phyloP scores from a whole-genome alignment of 2,329 filamentous ascomycete genomes.

The Fusarium humuli region DNA sequence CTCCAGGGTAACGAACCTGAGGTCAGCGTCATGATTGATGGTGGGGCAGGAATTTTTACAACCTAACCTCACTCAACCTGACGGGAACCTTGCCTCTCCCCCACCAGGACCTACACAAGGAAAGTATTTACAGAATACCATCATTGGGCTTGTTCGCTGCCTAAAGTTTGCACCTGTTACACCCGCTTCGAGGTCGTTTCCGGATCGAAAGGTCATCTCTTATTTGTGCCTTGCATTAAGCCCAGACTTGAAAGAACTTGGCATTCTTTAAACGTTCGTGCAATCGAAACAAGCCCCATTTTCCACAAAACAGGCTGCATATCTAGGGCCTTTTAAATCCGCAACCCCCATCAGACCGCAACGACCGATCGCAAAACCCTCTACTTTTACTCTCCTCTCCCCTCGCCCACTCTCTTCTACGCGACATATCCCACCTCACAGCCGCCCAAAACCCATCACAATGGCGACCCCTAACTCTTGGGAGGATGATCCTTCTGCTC shows the following conservation, averaged over 20 bases:
- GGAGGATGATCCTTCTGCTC: slow-evolving; percentile 86
- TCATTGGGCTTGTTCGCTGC: slow-evolving; percentile 45
- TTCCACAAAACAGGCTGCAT: slow-evolving; percentile 35
- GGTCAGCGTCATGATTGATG: slow-evolving; percentile 49
- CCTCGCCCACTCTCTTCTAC: slow-evolving; percentile 13
- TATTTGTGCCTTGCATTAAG: neutral
- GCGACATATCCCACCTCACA: slow-evolving; percentile 13
- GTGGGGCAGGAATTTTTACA: slow-evolving; percentile 58
- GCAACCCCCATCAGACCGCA: slow-evolving; percentile 43
- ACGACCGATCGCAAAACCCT: slow-evolving; percentile 35
- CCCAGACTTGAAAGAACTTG: slow-evolving; percentile 9
- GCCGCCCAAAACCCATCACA: slow-evolving; percentile 45
- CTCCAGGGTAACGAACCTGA: slow-evolving; percentile 5
- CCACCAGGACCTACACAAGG: slow-evolving; percentile 36
- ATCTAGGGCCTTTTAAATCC: slow-evolving; percentile 42
- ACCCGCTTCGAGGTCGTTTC: slow-evolving; percentile 2
- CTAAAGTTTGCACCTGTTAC: slow-evolving; percentile 28
- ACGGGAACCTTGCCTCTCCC: slow-evolving; percentile 36
- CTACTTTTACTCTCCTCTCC: slow-evolving; percentile 24
- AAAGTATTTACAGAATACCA: slow-evolving; percentile 40
- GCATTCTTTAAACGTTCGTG: slow-evolving; percentile 6
- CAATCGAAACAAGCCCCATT: slow-evolving; percentile 27
- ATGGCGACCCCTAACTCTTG: slow-evolving; percentile 96
- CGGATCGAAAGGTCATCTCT: slow-evolving; percentile 1
- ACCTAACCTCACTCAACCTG: slow-evolving; percentile 34